These are phyloP conservation scores for Malassezia sympodialis DNA, from an alignment of 1,284 basidiomycete genomes.

Conservation along the genomic window DNA sequence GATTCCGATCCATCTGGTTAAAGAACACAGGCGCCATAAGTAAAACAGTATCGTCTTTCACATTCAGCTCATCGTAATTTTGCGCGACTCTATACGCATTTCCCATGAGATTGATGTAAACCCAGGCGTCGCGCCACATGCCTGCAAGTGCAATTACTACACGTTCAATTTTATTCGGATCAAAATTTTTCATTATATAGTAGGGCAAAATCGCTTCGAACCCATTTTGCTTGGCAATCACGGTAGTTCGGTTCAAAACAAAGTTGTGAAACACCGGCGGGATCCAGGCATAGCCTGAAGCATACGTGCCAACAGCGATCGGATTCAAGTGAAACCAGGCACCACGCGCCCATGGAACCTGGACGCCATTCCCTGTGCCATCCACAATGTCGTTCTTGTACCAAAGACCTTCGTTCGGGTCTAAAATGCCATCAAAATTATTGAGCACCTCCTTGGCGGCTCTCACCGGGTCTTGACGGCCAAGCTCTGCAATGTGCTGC, in stretches of 20 bases:
- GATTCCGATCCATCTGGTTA: constrained; percentile 24
- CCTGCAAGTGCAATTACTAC: constrained; percentile 39
- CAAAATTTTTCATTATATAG: constrained; percentile 26
- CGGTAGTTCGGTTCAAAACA: constrained; percentile 28
- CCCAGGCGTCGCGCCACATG: constrained; percentile 36
- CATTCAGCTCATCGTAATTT: constrained; percentile 12
- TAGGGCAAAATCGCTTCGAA: constrained; percentile 20
- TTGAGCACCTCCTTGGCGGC: constrained; percentile 28
- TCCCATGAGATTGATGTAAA: constrained; percentile 32
- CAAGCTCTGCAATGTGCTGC: neutral
- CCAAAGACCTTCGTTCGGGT: constrained; percentile 13
- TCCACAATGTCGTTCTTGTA: constrained; percentile 19
- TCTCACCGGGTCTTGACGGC: constrained; percentile 23
- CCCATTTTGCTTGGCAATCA: constrained; percentile 9
- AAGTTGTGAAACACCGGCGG: constrained; percentile 26
- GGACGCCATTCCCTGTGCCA: constrained; percentile 13
- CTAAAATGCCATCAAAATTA: constrained; percentile 21
- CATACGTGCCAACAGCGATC: constrained; percentile 19
- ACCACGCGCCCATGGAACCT: constrained; percentile 33
- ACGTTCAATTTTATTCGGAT: constrained; percentile 30
- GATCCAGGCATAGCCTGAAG: constrained; percentile 50
- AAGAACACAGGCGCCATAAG: constrained; percentile 35
- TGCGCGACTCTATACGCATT: constrained; percentile 21
- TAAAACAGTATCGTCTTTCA: constrained; percentile 25
- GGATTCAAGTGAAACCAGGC: constrained; percentile 23